Percentiles rank a stretch among this genome's conserved stretches.
Evolutionary conservation across 2,329 filamentous ascomycete species (phyloP).

Genomic region (Incumbomyces delicatus): DNA sequence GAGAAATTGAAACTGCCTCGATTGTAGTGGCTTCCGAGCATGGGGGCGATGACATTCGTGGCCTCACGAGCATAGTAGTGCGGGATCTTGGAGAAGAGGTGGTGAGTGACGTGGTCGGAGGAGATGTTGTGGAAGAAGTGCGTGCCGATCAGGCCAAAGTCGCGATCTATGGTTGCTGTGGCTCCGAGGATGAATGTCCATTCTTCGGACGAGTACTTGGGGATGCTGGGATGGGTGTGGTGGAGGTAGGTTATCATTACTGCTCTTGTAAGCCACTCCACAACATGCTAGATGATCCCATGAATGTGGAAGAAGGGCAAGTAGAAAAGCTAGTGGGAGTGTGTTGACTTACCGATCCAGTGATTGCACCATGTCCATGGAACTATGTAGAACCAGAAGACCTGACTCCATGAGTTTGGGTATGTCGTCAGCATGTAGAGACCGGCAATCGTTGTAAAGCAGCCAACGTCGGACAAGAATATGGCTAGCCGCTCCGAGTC

Average conservation of each 20-base stretch:
- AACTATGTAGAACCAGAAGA: slow-evolving; percentile 42
- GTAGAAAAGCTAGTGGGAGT: slow-evolving; percentile 7
- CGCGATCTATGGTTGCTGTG: slow-evolving; percentile 53
- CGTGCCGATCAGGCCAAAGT: slow-evolving; percentile 55
- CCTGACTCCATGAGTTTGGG: neutral
- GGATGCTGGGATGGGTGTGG: slow-evolving; percentile 52
- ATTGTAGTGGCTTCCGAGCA: slow-evolving; percentile 47
- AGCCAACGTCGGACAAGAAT: slow-evolving; percentile 5
- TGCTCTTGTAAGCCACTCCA: slow-evolving; percentile 40
- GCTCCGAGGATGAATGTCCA: slow-evolving; percentile 57
- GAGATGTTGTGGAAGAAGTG: slow-evolving; percentile 59
- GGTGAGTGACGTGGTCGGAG: slow-evolving; percentile 55
- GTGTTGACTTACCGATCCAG: slow-evolving; percentile 50
- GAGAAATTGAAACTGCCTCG: slow-evolving; percentile 35
- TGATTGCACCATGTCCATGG: slow-evolving; percentile 63
- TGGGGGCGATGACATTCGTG: slow-evolving; percentile 46
- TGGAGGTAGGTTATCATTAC: slow-evolving; percentile 59
- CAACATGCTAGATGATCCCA: too few relatives aligned
- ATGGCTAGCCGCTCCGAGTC: neutral
- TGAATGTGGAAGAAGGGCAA: too few relatives aligned
- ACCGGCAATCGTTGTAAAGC: neutral
- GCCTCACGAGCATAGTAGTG: slow-evolving; percentile 53
- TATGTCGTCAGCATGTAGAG: neutral
- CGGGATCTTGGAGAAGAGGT: slow-evolving; percentile 52
- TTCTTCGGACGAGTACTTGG: slow-evolving; percentile 48